Evolutionary conservation across 2,329 filamentous ascomycete species (phyloP).

Genomic region (Claviceps sp.): DNA sequence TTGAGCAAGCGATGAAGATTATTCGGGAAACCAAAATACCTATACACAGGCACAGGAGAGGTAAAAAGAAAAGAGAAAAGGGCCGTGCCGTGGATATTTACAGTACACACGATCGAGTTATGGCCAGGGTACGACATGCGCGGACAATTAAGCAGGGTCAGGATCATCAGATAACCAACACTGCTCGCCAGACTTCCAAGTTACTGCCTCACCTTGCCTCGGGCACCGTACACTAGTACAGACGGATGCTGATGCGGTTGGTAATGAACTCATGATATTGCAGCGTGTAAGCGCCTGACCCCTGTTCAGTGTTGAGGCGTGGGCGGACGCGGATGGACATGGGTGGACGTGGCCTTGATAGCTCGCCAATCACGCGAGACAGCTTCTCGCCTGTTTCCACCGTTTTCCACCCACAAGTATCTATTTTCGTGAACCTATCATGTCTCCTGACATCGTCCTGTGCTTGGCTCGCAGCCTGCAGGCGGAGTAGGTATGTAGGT

Average conservation of each 20-base stretch:
- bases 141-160: background rate
- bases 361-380: constrained; percentile 17
- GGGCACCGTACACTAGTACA: background rate
- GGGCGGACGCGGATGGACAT: background rate
- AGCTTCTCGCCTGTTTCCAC: constrained; percentile 16
- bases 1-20: background rate
- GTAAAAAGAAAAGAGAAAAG: background rate
- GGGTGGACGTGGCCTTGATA: background rate
- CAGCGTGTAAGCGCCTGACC: constrained; percentile 16
- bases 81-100: background rate
- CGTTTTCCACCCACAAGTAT: constrained; percentile 12
- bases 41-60: background rate
- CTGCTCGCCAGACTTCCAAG: background rate
- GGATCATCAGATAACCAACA: background rate
- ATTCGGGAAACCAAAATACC: background rate
- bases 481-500: constrained; percentile 1
- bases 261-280: background rate
- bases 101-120: background rate
- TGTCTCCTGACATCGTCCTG: constrained; percentile 4
- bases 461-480: background rate
- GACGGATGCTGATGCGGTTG: constrained; percentile 1
- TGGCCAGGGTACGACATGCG: background rate
- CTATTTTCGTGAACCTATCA: constrained; percentile 13
- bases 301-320: constrained; percentile 1
- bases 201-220: background rate